Base-by-base conservation (phyloP, 768 basidiomycete genomes). In the Macrolepiota dolichaula region DNA sequence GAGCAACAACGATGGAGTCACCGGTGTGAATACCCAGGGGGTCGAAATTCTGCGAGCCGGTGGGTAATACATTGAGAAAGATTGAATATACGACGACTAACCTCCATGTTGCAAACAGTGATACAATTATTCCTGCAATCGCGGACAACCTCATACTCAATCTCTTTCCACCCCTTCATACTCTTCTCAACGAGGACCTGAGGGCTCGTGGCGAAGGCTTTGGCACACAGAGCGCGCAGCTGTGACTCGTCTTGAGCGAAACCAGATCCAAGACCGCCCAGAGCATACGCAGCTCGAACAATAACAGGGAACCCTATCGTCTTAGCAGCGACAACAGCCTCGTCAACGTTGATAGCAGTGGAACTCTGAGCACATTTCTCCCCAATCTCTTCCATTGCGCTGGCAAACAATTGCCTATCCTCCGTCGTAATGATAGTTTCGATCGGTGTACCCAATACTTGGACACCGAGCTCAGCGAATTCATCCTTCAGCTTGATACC, bases 121-220 rank as follows among this genome's bases (percentile, higher is more conserved):
- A 98, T 98, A 72, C 96, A 98, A 72, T 99, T 99, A 71, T 98
- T 93, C 64, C 92, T 83, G 77, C 95, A 98, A 75, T 99, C 96
- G 62, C 96, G 84, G 11, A 98, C 96, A 53, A 99, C 96, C 72
- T 99, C 96, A 68, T 99, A 99, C 78, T 99, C 96, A 66, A 99
- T 96, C 80, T 99, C 96, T 77, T 99, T 98, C 96, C 96, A 99
- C 2, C 96, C 96, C 77, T 98, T 98, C 96, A 98, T 98, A 68
- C 92, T 95, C 82, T 88, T 96, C 81, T 99, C 97, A 15, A 99
- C 94, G n/a, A 99, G 81, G 0, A 99, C 96, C 75, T 98, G 97
- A 47, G 96, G 95, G 67, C 93, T 95, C 13, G 94, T 98, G 49
- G 96, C 96, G 70, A 99, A 98, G 10, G 97, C 96, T 77, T 96